Evolutionary conservation across 1,139 yeast species (phyloP), one percentile per base, ranked within the genome.

Genomic region (Yamadazyma buinensis): DNA sequence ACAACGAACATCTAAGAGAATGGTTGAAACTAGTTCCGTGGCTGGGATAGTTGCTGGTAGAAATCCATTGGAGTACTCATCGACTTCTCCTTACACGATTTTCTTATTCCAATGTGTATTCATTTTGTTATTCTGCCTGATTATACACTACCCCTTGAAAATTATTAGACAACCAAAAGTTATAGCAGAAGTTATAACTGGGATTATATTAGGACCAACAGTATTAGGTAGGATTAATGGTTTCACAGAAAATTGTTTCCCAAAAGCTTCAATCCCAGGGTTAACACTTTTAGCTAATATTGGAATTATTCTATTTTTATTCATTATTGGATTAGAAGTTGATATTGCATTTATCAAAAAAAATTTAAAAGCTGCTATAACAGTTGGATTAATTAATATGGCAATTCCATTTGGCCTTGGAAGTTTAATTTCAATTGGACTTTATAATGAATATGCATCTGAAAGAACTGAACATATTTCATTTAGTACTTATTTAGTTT

Each of bases 321-420:
- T 84, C 53, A 75, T 84, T 44, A 77, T 84, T 35, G 94, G 94
- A 1, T 59, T 84, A 47, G 94, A 84, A 55, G 90, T 84, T 24
- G 94, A 84, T 48, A 57, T 80, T 21, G 62, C 63, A 17, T 82
- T 80, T 48, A 75, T 84, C 41, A 72, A 65, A 44, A 77, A 73
- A 39, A 77, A 84, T 52, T 45, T 76, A 28, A 66, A 61, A 35
- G 79, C 75, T 7, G 90, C 94, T 0, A 37, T 79, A 3, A 60
- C 78, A 2, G 90, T 84, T 12, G 92, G 92, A 2, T 46, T 81
- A 14, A 64, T 77, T 35, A 80, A 83, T 43, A 77, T 84, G 77
- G 80, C 83, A 3, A 61, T 84, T 6, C 94, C 94, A 0, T 84
- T 84, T 57, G 92, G 83, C 0, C 66, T 82, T 30, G 95, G 95